Conservation (phyloP, 768 basidiomycete species). For the Suillus tomentosus region DNA sequence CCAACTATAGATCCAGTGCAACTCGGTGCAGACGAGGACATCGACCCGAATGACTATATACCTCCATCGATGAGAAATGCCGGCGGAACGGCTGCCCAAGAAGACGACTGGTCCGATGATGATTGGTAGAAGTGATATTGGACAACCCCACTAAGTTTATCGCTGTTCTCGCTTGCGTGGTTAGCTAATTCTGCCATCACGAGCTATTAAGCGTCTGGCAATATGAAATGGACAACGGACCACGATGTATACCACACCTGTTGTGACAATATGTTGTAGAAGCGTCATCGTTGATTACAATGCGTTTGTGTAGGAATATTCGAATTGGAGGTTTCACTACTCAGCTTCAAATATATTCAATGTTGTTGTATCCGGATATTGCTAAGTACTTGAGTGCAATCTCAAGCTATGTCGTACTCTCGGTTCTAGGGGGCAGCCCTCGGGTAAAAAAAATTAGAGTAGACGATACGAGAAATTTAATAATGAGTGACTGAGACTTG, state of each 20-base stretch:
- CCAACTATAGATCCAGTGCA: conserved; percentile 12
- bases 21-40: background rate
- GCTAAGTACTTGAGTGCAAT: background rate
- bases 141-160: background rate
- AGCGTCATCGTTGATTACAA: background rate
- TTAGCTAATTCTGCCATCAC: background rate
- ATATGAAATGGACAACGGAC: background rate
- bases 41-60: conserved; percentile 21
- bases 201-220: background rate
- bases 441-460: no score
- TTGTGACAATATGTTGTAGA: background rate
- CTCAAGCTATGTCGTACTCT: background rate
- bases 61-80: conserved; percentile 16
- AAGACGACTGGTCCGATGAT: conserved; percentile 31
- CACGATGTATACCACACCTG: background rate
- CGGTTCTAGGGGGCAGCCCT: no score
- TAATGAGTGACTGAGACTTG: no score
- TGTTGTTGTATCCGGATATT: background rate
- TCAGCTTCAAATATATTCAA: background rate
- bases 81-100: conserved; percentile 16
- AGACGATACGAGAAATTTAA: no score
- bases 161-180: background rate
- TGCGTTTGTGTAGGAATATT: background rate
- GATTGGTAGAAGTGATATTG: conserved; percentile 24
- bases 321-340: background rate